Evolutionary conservation across 2,329 filamentous ascomycete genomes (phyloP).

Genomic region (Calonectria pseudoreteaudii): DNA sequence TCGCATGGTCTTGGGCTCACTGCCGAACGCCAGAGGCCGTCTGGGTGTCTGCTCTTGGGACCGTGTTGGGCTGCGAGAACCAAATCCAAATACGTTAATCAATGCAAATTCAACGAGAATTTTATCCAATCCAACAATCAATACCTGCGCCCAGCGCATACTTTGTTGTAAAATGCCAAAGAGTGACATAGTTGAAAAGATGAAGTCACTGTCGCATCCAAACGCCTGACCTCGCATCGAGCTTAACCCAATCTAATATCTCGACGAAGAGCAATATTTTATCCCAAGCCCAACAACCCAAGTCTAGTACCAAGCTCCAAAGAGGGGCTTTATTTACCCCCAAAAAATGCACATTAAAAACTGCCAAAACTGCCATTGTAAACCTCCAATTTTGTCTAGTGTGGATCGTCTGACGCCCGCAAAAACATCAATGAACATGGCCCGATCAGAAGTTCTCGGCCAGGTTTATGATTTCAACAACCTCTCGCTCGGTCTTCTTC

Average conservation of each 20-base stretch:
- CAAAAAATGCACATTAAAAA: neutral
- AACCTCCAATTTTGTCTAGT: neutral
- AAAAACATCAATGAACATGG: neutral
- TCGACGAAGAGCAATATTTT: neutral
- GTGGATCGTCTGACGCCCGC: neutral
- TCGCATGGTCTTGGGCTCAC: slow-evolving; percentile 25
- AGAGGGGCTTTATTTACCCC: neutral
- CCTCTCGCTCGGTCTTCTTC: neutral
- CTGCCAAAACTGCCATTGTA: neutral
- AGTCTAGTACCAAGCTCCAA: neutral
- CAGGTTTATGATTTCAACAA: neutral
- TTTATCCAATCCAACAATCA: neutral
- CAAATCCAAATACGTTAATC: too few species aligned
- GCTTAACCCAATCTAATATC: neutral
- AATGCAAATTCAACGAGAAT: too few species aligned
- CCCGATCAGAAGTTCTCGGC: neutral
- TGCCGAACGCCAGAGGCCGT: neutral
- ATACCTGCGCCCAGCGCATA: neutral
- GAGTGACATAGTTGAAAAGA: neutral
- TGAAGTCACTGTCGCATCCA: neutral
- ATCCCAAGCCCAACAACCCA: neutral
- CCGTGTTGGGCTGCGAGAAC: neutral
- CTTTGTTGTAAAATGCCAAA: neutral
- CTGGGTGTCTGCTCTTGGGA: neutral
- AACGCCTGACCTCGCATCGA: neutral